Conservation (phyloP, 176 grass and related monocot species). For the Oryza meridionalis region DNA sequence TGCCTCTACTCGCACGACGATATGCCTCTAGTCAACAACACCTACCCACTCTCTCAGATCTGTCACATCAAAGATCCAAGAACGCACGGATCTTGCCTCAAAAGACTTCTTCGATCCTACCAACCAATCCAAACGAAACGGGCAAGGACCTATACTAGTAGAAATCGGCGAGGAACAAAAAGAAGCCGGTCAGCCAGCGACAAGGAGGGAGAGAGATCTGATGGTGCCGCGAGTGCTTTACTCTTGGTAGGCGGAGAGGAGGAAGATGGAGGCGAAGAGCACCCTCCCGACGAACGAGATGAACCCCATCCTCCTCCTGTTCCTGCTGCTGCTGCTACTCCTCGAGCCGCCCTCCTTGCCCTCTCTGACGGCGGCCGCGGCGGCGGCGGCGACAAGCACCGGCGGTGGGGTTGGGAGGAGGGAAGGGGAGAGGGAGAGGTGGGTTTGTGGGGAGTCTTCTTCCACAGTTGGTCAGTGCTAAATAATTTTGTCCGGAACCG, state of each 20-base stretch:
- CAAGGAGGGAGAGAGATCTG: neutral
- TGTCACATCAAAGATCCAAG: constrained; percentile 10
- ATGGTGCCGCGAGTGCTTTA: constrained; percentile 9
- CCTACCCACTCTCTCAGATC: neutral
- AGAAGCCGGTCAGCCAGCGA: neutral
- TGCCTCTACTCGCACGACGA: neutral
- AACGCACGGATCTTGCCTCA: constrained; percentile 31
- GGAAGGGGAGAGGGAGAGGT: neutral
- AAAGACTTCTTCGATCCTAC: neutral
- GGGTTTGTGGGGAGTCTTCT: neutral
- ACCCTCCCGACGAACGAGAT: constrained; percentile 78
- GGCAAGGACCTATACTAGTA: neutral
- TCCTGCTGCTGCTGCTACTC: neutral
- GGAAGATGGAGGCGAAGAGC: constrained; percentile 82
- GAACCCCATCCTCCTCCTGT: constrained; percentile 55
- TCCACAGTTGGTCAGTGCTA: neutral
- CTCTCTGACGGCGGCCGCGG: neutral
- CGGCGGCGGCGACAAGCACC: neutral
- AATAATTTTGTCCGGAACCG: constrained; percentile 5
- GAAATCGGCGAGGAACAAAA: neutral
- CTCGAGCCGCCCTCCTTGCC: neutral
- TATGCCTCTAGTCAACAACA: neutral
- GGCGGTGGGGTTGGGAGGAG: neutral
- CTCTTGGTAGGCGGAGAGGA: constrained; percentile 84
- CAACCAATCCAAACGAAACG: neutral